Percentiles rank a stretch among this genome's conserved stretches.
These are phyloP conservation scores for Tuber borchii DNA, from an alignment of 495 filamentous ascomycete genomes.

Conservation along the genomic window DNA sequence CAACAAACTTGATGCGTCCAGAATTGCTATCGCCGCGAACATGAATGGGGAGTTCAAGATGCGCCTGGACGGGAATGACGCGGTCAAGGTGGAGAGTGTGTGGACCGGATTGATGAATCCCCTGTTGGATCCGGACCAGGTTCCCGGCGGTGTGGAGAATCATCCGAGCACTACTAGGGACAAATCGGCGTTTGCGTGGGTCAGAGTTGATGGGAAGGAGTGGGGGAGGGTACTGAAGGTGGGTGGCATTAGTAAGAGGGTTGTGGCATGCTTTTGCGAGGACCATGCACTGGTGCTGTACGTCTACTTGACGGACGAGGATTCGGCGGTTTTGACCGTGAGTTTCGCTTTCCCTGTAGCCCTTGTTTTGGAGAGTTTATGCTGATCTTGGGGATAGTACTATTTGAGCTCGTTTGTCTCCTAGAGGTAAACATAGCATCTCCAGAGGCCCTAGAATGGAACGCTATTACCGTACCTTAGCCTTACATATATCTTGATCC, in stretches of 20 bases:
- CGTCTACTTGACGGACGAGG: conserved; percentile 72
- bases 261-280: conserved; percentile 74
- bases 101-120: conserved; percentile 83
- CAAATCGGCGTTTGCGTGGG: conserved; percentile 69
- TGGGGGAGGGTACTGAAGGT: conserved; percentile 87
- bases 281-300: conserved; percentile 88
- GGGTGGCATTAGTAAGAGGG: conserved; percentile 76
- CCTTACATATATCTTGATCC: background rate
- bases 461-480: background rate
- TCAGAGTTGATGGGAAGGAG: conserved; percentile 83
- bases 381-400: conserved; percentile 47
- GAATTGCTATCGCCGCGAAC: conserved; percentile 76
- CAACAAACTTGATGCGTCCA: conserved; percentile 64
- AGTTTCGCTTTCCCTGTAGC: conserved; percentile 32
- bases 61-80: conserved; percentile 62
- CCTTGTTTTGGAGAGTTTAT: background rate
- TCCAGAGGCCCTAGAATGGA: background rate
- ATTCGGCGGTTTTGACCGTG: conserved; percentile 72
- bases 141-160: conserved; percentile 58
- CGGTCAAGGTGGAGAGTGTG: conserved; percentile 67
- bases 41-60: conserved; percentile 81
- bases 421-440: background rate
- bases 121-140: conserved; percentile 64
- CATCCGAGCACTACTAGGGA: conserved; percentile 63
- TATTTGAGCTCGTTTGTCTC: conserved; percentile 52